Evolutionary conservation across 805 yeast genomes (phyloP), one percentile per base, ranked within the genome.

Genomic region (Zygosaccharomyces lentus): DNA sequence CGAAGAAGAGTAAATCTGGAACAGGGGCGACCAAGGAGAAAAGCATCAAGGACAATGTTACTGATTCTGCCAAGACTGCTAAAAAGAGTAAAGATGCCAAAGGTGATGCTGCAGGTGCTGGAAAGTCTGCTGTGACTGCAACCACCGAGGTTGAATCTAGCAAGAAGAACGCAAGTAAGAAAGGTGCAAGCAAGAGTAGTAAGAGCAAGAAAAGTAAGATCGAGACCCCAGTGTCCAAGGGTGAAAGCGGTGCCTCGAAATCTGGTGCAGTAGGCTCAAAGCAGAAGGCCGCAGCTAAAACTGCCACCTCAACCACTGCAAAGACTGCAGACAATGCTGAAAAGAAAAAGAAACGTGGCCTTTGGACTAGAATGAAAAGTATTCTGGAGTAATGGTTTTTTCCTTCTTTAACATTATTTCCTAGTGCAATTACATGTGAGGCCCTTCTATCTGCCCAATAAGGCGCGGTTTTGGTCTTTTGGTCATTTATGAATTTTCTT

Each of bases 171-270:
- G 9, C 31, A 4, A 13, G 32, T 16, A 29, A 29, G 15, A 7
- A 48, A 53, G 12, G 64, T 52, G 4, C 58, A 64, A 10, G 55
- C 52, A 34, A 51, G 49, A 24, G 50, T 51, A 17, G 58, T 40
- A 13, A 9, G 6, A 27, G 31, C 12, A 62, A 58, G 13, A 53
- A 50, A 29, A 53, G 53, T n/a, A 72, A 74, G n/a, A 64, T 59
- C 35, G 57, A 66, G 4, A 34, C 51, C 15, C 37, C 40, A 17
- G 32, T 41, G 23, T 37, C 53, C 29, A 9, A 47, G 8, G 39
- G 47, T 9, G 45, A 46, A n/a, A 27, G 48, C 10, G 16, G 30
- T 23, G 19, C 51, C 2, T 25, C 27, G 17, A 45, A 43, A 37
- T 29, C 37, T 15, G 39, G 41, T 32, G 41, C 47, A 12, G 27